Evolutionary conservation across 805 yeast species (phyloP), one percentile per base, ranked within the genome.

Genomic region (Lachancea quebecensis): DNA sequence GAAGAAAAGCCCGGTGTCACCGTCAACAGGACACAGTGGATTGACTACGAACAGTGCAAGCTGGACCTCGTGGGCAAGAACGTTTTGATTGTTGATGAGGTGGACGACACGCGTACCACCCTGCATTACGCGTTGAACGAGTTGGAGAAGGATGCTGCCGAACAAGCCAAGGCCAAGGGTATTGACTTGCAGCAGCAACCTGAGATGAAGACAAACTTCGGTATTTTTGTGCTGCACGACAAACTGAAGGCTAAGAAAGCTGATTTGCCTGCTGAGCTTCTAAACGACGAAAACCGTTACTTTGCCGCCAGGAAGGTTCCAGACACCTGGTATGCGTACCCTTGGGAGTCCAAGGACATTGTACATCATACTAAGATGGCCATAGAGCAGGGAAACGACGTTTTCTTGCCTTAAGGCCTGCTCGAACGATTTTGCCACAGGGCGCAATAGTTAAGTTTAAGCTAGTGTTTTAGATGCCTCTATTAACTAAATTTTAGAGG

Each of bases 31-130:
- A 80, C 87, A 37, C 95, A 85, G 65, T 85, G 95, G 95, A 78
- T 85, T 48, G 89, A 85, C 60, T 85, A 84, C 60, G 67, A 74
- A 44, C 82, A 81, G 55, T 75, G 85, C 47, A 67, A 68, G 43
- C 58, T 71, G 51, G 76, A 79, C 44, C 67, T 85, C 47, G 78
- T 80, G 35, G 86, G 85, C 44, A 85, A 83, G 64, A 82, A 76
- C 57, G 75, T 85, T 18, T 67, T 85, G 58, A 79, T 85, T 47
- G 85, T 85, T 39, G 95, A 85, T 60, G 95, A 85, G 64, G 95
- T 85, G 38, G 95, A 85, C 64, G 95, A 85, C 62, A 85, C 95
- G 21, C 76, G 95, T 71, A 84, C 90, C 37, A 85, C 95, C 29
- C 71, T 85, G 48, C 90, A 84, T 59, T 85, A 85, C 58, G 93